Conservation (phyloP, 2,329 filamentous ascomycete species). For the Aspergillus floridensis region DNA sequence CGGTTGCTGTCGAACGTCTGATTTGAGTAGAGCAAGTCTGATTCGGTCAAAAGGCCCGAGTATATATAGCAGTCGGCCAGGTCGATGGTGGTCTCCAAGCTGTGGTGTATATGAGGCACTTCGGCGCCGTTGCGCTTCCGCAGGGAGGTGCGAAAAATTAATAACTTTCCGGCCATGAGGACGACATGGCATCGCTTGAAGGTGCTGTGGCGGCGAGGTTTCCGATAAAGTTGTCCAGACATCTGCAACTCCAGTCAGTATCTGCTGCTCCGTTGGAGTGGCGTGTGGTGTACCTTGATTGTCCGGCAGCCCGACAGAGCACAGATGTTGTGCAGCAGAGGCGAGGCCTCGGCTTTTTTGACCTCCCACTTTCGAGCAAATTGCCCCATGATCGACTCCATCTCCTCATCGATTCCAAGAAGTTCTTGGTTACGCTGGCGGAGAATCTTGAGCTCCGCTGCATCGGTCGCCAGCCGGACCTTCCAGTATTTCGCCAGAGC, state of each 20-base stretch:
- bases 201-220: conserved; percentile 60
- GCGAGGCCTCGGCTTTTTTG: conserved; percentile 60
- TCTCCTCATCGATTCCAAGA: conserved; percentile 64
- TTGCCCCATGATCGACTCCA: conserved; percentile 64
- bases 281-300: conserved; percentile 45
- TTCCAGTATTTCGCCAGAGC: conserved; percentile 63
- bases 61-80: conserved; percentile 65
- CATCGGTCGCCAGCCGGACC: conserved; percentile 54
- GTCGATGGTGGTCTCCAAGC: conserved; percentile 58
- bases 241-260: conserved; percentile 38
- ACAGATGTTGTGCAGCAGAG: conserved; percentile 66
- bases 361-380: conserved; percentile 69
- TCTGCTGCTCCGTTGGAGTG: neutral
- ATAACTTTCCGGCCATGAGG: conserved; percentile 58
- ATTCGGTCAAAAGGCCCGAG: conserved; percentile 60
- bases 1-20: conserved; percentile 63
- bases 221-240: conserved; percentile 62
- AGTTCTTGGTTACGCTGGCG: conserved; percentile 58
- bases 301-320: conserved; percentile 61
- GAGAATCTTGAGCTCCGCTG: conserved; percentile 56
- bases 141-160: conserved; percentile 62
- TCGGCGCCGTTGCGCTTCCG: conserved; percentile 55
- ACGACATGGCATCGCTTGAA: conserved; percentile 62
- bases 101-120: conserved; percentile 60
- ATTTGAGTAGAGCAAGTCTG: conserved; percentile 62